A percentile compares a stretch with the other conserved stretches of the same genome.
phyloP scores from a whole-genome alignment of 345 rosid species.

The Brassica napus region DNA sequence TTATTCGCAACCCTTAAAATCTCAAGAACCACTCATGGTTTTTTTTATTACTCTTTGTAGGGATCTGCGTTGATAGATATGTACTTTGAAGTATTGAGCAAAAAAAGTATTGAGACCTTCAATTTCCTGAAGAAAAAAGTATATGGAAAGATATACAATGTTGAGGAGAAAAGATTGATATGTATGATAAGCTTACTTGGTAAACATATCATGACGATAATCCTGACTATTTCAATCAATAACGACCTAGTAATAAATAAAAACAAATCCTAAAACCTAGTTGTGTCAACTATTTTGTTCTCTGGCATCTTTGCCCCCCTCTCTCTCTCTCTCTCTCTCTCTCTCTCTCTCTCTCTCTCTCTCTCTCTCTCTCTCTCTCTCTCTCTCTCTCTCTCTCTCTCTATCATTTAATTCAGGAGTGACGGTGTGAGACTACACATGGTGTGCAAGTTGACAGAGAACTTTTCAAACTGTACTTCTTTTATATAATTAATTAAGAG shows the following conservation, averaged over 20 bases:
- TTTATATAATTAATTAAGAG: not conserved
- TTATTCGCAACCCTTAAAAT: too few species aligned
- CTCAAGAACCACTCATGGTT: too few species aligned
- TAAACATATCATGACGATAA: not conserved
- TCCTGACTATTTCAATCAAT: slow-evolving; percentile 5
- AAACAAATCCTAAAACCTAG: not conserved
- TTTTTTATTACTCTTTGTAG: too few species aligned
- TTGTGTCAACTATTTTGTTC: not conserved
- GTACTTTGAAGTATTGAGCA: too few species aligned
- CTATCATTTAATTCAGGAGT: not conserved
- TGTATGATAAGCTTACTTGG: not conserved
- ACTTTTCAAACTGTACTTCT: slow-evolving; percentile 11
- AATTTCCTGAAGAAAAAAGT: not conserved
- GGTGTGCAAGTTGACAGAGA: not conserved
- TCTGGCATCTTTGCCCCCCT: not conserved
- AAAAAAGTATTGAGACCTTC: not conserved
- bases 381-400: not conserved
- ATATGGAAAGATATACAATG: not conserved
- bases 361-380: too few species aligned
- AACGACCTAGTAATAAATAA: not conserved
- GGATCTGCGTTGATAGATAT: too few species aligned
- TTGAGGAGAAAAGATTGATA: not conserved
- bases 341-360: too few species aligned
- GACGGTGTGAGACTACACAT: not conserved
- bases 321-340: not conserved